phyloP scores from a whole-genome alignment of 352 stramenopile species.

The Thraustochytrium aureum region DNA sequence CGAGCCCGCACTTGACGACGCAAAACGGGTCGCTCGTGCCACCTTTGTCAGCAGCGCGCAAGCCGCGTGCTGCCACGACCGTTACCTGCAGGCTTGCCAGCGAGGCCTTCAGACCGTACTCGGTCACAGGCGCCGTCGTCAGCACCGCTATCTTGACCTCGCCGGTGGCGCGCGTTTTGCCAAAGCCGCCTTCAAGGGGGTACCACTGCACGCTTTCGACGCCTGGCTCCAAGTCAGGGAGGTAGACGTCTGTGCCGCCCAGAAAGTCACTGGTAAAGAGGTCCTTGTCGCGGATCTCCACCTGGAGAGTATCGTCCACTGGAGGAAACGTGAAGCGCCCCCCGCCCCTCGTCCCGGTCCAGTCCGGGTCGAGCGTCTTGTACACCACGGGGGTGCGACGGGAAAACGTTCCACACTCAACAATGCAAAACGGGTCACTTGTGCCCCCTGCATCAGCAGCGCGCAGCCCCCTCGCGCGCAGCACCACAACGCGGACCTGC shows the following conservation, averaged over 20 bases:
- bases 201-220: slow-evolving; percentile 27
- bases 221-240: slow-evolving; percentile 17
- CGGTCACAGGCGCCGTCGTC: neutral
- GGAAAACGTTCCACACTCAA: slow-evolving; percentile 41
- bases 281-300: slow-evolving; percentile 52
- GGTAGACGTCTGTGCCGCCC: slow-evolving; percentile 32
- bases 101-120: slow-evolving; percentile 36
- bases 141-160: slow-evolving; percentile 38
- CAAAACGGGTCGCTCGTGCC: slow-evolving; percentile 50
- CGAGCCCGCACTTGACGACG: slow-evolving; percentile 40
- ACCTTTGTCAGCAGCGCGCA: slow-evolving; percentile 29
- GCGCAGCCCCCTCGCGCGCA: slow-evolving; percentile 24
- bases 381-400: slow-evolving; percentile 47
- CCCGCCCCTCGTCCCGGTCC: slow-evolving; percentile 4
- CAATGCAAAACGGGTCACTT: slow-evolving; percentile 47
- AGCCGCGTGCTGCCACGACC: slow-evolving; percentile 25
- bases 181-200: slow-evolving; percentile 33
- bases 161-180: slow-evolving; percentile 37
- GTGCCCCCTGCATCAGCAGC: slow-evolving; percentile 39
- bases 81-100: slow-evolving; percentile 41
- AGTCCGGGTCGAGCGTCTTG: slow-evolving; percentile 49
- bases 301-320: slow-evolving; percentile 47
- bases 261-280: slow-evolving; percentile 30
- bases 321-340: slow-evolving; percentile 49
- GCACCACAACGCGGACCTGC: slow-evolving; percentile 18